phyloP scores from a whole-genome alignment of 2,329 filamentous ascomycete species.

The Annulohypoxylon truncatum region DNA sequence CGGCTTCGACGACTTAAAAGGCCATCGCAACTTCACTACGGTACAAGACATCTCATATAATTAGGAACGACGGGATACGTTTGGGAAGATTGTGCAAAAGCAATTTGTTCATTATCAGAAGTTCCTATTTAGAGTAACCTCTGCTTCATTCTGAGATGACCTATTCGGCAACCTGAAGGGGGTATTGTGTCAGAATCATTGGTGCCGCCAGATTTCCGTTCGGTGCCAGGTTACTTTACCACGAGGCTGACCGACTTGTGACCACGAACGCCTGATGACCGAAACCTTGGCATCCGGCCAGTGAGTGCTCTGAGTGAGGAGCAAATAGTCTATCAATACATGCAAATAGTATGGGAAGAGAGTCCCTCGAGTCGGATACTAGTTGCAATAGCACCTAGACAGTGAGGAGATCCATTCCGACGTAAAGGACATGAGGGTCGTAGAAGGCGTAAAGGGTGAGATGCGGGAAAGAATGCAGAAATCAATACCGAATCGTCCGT shows the following conservation, averaged over 20 bases:
- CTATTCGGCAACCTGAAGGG: conserved; percentile 49
- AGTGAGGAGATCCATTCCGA: conserved; percentile 38
- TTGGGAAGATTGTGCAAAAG: conserved; percentile 14
- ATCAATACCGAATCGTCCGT: conserved; percentile 45
- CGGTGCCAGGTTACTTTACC: conserved; percentile 49
- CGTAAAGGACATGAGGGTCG: conserved; percentile 40
- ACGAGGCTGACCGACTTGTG: conserved; percentile 47
- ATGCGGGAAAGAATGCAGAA: conserved; percentile 48
- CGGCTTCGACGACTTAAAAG: background rate
- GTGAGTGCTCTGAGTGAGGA: conserved; percentile 43
- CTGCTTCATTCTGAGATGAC: conserved; percentile 46
- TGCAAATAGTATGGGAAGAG: conserved; percentile 44
- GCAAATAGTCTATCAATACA: conserved; percentile 53
- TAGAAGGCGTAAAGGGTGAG: conserved; percentile 41
- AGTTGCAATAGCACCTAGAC: conserved; percentile 35
- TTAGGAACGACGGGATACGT: background rate
- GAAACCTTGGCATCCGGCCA: conserved; percentile 48
- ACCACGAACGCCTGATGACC: conserved; percentile 52
- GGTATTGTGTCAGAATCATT: conserved; percentile 52
- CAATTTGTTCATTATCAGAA: conserved; percentile 52
- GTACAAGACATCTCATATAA: background rate
- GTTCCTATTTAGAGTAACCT: conserved; percentile 49
- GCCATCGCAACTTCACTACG: background rate
- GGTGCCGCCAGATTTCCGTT: conserved; percentile 51
- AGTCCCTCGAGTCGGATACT: conserved; percentile 39